A percentile compares a stretch with the other conserved stretches of the same genome.
phyloP scores from a whole-genome alignment of 2,329 filamentous ascomycete species.

The Neodidymelliopsis sp. region DNA sequence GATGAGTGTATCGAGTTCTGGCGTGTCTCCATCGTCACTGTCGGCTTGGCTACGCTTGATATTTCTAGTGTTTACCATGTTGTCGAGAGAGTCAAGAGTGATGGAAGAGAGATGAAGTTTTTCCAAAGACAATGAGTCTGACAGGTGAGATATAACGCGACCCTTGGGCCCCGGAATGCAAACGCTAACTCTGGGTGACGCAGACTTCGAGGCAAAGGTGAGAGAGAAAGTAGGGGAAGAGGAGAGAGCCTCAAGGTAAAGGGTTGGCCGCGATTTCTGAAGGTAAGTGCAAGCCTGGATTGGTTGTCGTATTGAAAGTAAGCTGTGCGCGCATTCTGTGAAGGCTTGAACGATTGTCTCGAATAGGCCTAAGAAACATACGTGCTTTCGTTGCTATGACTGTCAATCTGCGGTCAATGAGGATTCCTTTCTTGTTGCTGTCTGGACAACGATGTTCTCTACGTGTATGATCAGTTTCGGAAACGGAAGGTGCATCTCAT shows the following conservation, averaged over 20 bases:
- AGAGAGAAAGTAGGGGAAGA: background rate
- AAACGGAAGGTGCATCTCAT: no score
- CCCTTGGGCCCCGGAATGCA: background rate
- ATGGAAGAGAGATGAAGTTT: background rate
- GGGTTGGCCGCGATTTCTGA: background rate
- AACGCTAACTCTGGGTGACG: background rate
- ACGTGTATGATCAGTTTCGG: no score
- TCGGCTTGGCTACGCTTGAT: background rate
- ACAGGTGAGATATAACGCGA: background rate
- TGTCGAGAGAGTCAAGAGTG: background rate
- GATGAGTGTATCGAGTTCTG: conserved; percentile 19
- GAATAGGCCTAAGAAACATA: no score
- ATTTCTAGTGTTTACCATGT: background rate
- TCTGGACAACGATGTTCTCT: no score
- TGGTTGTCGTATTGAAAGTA: no score
- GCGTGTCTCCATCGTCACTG: background rate
- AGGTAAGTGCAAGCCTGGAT: no score
- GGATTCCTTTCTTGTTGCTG: no score
- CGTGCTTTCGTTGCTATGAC: no score
- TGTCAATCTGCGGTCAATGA: no score
- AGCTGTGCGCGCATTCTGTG: no score
- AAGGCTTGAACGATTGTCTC: no score
- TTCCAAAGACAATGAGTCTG: background rate
- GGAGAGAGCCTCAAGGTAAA: background rate
- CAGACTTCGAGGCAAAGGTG: background rate